Evolutionary conservation across 495 filamentous ascomycete species (phyloP), one percentile per base, ranked within the genome.

Genomic region (Aspergillus hancockii): DNA sequence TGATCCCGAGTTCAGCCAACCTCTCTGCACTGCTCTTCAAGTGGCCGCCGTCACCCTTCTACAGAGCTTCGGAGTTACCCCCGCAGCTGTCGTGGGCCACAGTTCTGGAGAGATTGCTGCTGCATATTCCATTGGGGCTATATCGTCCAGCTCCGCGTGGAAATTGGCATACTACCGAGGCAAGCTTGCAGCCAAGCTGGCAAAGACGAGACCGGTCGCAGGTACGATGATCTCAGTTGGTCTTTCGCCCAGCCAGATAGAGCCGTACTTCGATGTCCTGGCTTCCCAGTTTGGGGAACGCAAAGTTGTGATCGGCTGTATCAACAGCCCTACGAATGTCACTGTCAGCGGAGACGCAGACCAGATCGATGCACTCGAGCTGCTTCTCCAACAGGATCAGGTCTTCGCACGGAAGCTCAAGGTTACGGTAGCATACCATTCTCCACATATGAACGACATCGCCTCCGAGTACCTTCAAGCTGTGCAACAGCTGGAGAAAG

Each of bases 71-170:
- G 71, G 46, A 8, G 28, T 72, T 23, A 53, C 41, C 12, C 83
- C 85, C 0, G 52, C 59, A 0, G 72, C 73, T 18, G 83, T 85
- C 0, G 73, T 83, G 2, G 86, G 86, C 3, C 85, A 89, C 68
- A 88, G 85, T 3, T 82, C 77, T 69, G 86, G 86, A 1, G 86
- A 89, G 64, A 85, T 88, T 58, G 70, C 66, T 1, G 69, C 69
- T 23, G 68, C 71, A 0, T 75, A 73, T 58, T 63, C 59, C 1
- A 62, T 57, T 22, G 64, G 65, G 16, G 5, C 5, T 0, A 1
- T 41, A 6, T n/a, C 38, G 12, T 14, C 4, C 0, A 6, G 16
- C 13, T 12, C 13, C 16, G 38, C 38, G 5, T n/a, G 13, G 16
- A 16, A 41, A 6, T 2, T 41, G 1, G 38, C 38, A 3, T 41